Conservation (phyloP, 352 stramenopile species). For the Pythium dissimile region DNA sequence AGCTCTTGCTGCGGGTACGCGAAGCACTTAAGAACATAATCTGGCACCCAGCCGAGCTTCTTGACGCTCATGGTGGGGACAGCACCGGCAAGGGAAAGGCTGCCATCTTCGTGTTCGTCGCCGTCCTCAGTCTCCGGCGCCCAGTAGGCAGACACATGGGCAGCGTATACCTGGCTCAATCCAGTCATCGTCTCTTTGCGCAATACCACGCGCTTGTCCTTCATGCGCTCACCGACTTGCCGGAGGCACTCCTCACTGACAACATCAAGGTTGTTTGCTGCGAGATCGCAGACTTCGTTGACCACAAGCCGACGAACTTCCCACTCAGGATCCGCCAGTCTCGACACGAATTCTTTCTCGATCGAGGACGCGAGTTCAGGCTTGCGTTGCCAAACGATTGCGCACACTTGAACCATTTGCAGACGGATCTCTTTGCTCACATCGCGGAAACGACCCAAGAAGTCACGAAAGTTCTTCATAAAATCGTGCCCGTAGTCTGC, state of each 20-base stretch:
- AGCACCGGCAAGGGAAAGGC: conserved; percentile 21
- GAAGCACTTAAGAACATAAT: conserved; percentile 85
- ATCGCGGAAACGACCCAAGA: conserved; percentile 82
- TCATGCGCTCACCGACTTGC: conserved; percentile 82
- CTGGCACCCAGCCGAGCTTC: conserved; percentile 80
- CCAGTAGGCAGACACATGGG: conserved; percentile 66
- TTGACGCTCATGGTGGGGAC: conserved; percentile 39
- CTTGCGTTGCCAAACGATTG: conserved; percentile 74
- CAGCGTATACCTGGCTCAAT: conserved; percentile 75
- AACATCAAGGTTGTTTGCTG: conserved; percentile 59
- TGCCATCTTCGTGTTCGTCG: conserved; percentile 16
- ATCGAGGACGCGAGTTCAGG: conserved; percentile 47
- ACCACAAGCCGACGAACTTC: conserved; percentile 76
- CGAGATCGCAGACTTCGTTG: conserved; percentile 80
- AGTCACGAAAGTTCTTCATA: conserved; percentile 84
- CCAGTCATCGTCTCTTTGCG: conserved; percentile 88
- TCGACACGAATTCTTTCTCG: conserved; percentile 70
- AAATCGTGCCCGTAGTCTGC: conserved; percentile 74
- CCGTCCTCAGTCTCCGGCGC: conserved; percentile 22
- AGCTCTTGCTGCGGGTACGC: conserved; percentile 83
- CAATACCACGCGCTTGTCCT: conserved; percentile 79
- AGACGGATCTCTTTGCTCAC: conserved; percentile 85
- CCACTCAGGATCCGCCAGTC: conserved; percentile 78
- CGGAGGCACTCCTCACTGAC: conserved; percentile 67
- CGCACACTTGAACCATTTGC: conserved; percentile 75